Percentiles rank a stretch among this genome's conserved stretches.
phyloP scores from a whole-genome alignment of 1,284 basidiomycete genomes.

The Vanrija sp. region DNA sequence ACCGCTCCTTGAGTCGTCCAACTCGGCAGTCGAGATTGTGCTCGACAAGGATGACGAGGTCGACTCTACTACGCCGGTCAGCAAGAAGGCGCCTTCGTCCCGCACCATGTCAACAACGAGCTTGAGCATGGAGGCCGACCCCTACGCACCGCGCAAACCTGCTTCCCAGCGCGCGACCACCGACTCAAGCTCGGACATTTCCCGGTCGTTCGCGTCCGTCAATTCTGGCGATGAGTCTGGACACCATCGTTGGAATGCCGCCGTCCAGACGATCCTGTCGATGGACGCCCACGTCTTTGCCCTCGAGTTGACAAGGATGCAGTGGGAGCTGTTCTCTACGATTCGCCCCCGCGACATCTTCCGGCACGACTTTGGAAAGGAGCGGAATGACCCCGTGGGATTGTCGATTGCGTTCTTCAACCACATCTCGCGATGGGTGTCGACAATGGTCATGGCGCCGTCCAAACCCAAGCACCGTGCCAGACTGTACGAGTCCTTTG shows the following conservation, averaged over 20 bases:
- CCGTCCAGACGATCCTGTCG: conserved; percentile 14
- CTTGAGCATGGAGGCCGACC: conserved; percentile 5
- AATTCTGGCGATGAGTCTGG: conserved; percentile 10
- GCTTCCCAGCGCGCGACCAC: neutral
- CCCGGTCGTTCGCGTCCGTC: conserved; percentile 2
- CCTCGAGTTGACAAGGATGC: conserved; percentile 44
- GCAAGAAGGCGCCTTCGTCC: conserved; percentile 5
- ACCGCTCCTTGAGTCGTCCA: neutral
- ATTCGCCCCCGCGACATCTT: conserved; percentile 46
- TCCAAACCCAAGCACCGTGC: conserved; percentile 46
- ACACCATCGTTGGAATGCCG: conserved; percentile 10
- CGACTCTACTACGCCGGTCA: conserved; percentile 10
- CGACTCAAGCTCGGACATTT: conserved; percentile 12
- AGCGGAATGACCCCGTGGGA: conserved; percentile 39
- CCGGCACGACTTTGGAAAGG: conserved; percentile 47
- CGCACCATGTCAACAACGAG: conserved; percentile 19
- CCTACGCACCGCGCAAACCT: neutral
- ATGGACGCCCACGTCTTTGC: conserved; percentile 40
- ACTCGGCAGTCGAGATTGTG: neutral
- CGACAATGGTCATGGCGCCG: conserved; percentile 45
- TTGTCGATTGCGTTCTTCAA: conserved; percentile 47
- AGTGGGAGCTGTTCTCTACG: conserved; percentile 42
- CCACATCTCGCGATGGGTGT: conserved; percentile 45
- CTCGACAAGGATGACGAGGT: conserved; percentile 21
- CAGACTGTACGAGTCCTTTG: conserved; percentile 44